Evolutionary conservation across 345 rosid genomes (phyloP).

Genomic region (Schrenkiella parvula): DNA sequence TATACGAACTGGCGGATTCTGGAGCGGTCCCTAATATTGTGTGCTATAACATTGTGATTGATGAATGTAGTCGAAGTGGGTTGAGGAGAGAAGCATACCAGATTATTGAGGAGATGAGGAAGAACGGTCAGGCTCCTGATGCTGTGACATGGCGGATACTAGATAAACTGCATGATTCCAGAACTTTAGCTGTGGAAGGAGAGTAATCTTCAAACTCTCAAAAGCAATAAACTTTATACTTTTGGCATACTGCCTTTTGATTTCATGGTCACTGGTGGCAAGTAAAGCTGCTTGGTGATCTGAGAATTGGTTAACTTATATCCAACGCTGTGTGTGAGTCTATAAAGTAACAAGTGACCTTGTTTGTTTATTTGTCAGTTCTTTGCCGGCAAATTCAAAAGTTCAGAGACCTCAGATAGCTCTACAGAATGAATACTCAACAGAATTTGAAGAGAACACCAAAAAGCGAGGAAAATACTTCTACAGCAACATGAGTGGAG

Average conservation of each 20-base stretch:
- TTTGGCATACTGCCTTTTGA: constrained; percentile 5
- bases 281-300: not conserved
- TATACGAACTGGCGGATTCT: constrained; percentile 69
- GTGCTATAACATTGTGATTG: constrained; percentile 71
- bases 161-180: constrained; percentile 51
- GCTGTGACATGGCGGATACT: constrained; percentile 88
- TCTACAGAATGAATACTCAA: not conserved
- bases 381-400: not conserved
- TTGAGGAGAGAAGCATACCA: constrained; percentile 78
- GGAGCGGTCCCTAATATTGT: constrained; percentile 62
- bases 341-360: not conserved
- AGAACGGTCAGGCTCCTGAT: constrained; percentile 64
- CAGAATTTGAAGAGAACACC: not conserved
- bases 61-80: constrained; percentile 61
- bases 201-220: not conserved
- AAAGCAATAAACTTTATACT: not conserved
- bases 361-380: not conserved
- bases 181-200: not conserved
- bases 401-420: not conserved
- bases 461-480: not conserved
- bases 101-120: constrained; percentile 70
- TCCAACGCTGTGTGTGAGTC: not conserved
- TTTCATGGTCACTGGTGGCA: not conserved
- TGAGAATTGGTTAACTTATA: not conserved
- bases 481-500: constrained; percentile 7